Percentiles rank a stretch among this genome's conserved stretches.
These are phyloP conservation scores for Ceratobasidium sp. DNA, from an alignment of 1,284 basidiomycete genomes.

Conservation along the genomic window DNA sequence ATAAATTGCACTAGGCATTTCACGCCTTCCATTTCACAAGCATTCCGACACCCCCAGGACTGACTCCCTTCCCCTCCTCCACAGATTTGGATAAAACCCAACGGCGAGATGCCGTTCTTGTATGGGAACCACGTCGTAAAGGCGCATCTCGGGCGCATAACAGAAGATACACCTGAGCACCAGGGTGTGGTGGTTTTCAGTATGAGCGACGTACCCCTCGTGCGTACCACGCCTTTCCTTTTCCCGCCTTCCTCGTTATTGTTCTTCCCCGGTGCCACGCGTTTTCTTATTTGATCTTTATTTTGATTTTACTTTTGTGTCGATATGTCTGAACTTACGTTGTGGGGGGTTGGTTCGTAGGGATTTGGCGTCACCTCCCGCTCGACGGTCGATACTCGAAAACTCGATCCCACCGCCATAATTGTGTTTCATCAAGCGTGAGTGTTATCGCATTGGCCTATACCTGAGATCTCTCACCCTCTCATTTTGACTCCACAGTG, in stretches of 20 bases:
- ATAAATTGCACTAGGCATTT: neutral
- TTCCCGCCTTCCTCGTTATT: slow-evolving; percentile 38
- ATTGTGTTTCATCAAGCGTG: slow-evolving; percentile 99
- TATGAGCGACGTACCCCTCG: slow-evolving; percentile 94
- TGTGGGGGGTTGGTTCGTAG: slow-evolving; percentile 61
- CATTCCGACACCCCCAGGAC: neutral
- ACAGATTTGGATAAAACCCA: slow-evolving; percentile 99
- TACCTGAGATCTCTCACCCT: neutral
- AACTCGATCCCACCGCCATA: slow-evolving; percentile 97
- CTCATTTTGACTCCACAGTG: slow-evolving; percentile 62
- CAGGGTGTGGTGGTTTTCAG: slow-evolving; percentile 97
- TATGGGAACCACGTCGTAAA: slow-evolving; percentile 99
- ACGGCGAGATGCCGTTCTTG: slow-evolving; percentile 98
- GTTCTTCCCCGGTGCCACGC: slow-evolving; percentile 1
- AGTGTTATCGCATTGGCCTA: slow-evolving; percentile 51
- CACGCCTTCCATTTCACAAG: too few species aligned
- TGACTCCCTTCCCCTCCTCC: slow-evolving; percentile 3
- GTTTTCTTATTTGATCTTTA: slow-evolving; percentile 12
- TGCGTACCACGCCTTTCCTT: slow-evolving; percentile 55
- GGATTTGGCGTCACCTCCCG: slow-evolving; percentile 98
- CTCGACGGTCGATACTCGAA: slow-evolving; percentile 94
- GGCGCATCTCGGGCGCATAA: slow-evolving; percentile 98
- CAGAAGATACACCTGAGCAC: slow-evolving; percentile 98
- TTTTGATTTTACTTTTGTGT: slow-evolving; percentile 31
- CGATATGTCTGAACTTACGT: slow-evolving; percentile 39